A percentile compares a stretch with the other conserved stretches of the same genome.
Conservation (phyloP, 345 rosid species). For the Euclidium syriacum region DNA sequence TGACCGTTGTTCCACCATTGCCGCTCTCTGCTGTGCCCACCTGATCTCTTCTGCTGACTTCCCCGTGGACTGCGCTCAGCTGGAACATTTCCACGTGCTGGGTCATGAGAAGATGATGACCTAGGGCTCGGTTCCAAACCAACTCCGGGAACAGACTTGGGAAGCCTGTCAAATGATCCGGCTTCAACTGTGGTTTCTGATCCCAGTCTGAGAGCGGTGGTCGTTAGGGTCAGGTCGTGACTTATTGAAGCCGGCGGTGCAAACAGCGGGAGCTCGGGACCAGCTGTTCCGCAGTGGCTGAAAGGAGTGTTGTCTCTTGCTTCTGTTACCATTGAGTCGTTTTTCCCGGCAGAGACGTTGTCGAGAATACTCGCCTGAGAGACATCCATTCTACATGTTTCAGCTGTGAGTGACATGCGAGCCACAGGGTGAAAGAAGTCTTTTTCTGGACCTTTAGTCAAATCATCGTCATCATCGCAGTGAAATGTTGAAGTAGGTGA, state of each 20-base stretch:
- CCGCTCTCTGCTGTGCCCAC: slow-evolving; percentile 53
- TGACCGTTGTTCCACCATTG: slow-evolving; percentile 35
- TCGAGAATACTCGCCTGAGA: slow-evolving; percentile 35
- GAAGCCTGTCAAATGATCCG: slow-evolving; percentile 40
- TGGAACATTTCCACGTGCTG: slow-evolving; percentile 34
- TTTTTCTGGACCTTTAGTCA: slow-evolving; percentile 58
- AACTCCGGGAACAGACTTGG: slow-evolving; percentile 22
- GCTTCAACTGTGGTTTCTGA: slow-evolving; percentile 35
- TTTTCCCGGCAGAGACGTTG: slow-evolving; percentile 38
- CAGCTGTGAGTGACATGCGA: slow-evolving; percentile 37
- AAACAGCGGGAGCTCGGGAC: slow-evolving; percentile 43
- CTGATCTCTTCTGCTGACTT: slow-evolving; percentile 44
- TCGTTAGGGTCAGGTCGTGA: slow-evolving; percentile 27
- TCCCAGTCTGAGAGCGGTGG: slow-evolving; percentile 39
- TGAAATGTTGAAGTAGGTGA: slow-evolving; percentile 57
- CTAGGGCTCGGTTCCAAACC: slow-evolving; percentile 26
- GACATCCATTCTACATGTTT: slow-evolving; percentile 56
- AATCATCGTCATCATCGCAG: slow-evolving; percentile 44
- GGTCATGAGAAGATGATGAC: slow-evolving; percentile 34
- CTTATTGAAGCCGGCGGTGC: slow-evolving; percentile 32
- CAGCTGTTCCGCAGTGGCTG: slow-evolving; percentile 42
- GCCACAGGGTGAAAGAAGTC: slow-evolving; percentile 74
- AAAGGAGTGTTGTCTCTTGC: slow-evolving; percentile 40
- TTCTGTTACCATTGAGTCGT: slow-evolving; percentile 40
- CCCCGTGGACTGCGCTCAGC: slow-evolving; percentile 44